Conservation (phyloP, 2,329 filamentous ascomycete species). For the Exserohilum rostratum region DNA sequence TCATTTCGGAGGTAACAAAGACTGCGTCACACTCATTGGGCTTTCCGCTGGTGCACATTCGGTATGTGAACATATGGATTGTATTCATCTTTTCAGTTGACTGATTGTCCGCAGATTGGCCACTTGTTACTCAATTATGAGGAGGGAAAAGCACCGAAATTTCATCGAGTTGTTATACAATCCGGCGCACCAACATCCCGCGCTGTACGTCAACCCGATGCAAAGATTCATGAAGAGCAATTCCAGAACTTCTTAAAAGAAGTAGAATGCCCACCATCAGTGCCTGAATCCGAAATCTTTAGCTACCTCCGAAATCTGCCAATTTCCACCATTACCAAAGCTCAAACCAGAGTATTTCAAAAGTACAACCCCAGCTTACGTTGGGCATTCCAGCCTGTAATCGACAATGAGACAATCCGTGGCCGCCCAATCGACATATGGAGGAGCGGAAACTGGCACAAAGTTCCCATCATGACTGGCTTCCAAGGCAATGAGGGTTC, state of each 20-base stretch:
- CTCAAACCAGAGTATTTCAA: slow-evolving; percentile 53
- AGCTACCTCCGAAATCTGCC: slow-evolving; percentile 52
- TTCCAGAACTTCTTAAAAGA: slow-evolving; percentile 52
- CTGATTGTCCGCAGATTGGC: slow-evolving; percentile 56
- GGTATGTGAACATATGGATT: slow-evolving; percentile 1
- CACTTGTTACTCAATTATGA: slow-evolving; percentile 66
- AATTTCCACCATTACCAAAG: slow-evolving; percentile 44
- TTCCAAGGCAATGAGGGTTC: slow-evolving; percentile 75
- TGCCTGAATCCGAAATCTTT: slow-evolving; percentile 44
- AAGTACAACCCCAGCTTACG: slow-evolving; percentile 55
- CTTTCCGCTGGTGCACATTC: slow-evolving; percentile 33
- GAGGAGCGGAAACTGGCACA: slow-evolving; percentile 59
- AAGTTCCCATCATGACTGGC: slow-evolving; percentile 69
- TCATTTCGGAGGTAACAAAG: slow-evolving; percentile 35
- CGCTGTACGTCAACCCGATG: slow-evolving; percentile 51
- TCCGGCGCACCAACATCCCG: slow-evolving; percentile 56
- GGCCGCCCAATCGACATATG: slow-evolving; percentile 66
- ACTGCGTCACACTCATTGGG: slow-evolving; percentile 29
- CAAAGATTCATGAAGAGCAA: slow-evolving; percentile 52
- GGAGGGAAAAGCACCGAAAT: slow-evolving; percentile 45
- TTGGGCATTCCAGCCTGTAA: slow-evolving; percentile 71
- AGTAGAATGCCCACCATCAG: slow-evolving; percentile 40
- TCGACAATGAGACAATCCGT: slow-evolving; percentile 66
- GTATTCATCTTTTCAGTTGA: too few species aligned
- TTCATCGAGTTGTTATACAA: slow-evolving; percentile 56